A percentile compares a stretch with the other conserved stretches of the same genome.
phyloP scores from a whole-genome alignment of 2,329 filamentous ascomycete genomes.

The Passalora sequoiae region DNA sequence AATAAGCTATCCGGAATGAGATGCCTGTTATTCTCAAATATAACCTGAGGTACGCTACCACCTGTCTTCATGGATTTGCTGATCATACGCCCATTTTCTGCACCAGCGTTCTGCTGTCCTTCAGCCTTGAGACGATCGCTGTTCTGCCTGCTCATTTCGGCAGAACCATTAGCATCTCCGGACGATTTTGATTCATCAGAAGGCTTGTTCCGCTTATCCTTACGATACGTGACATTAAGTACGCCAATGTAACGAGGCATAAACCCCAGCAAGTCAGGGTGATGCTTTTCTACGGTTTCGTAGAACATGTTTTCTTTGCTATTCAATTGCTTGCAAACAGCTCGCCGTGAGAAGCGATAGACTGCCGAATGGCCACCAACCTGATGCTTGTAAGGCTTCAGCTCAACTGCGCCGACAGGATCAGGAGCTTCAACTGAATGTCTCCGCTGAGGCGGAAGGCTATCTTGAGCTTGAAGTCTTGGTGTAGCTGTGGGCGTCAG shows the following conservation, averaged over 20 bases:
- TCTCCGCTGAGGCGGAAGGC: slow-evolving; percentile 7
- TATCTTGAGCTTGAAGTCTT: slow-evolving; percentile 31
- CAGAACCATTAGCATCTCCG: slow-evolving; percentile 17
- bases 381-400: slow-evolving; percentile 96
- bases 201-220: slow-evolving; percentile 54
- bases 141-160: slow-evolving; percentile 26
- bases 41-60: slow-evolving; percentile 72
- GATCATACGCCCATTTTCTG: slow-evolving; percentile 46
- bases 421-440: slow-evolving; percentile 36
- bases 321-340: slow-evolving; percentile 96
- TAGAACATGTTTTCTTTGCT: slow-evolving; percentile 99
- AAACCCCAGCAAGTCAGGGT: slow-evolving; percentile 84
- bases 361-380: slow-evolving; percentile 95
- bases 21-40: slow-evolving; percentile 89
- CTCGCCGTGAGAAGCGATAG: slow-evolving; percentile 89
- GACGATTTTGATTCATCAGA: slow-evolving; percentile 31
- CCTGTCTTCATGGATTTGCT: slow-evolving; percentile 75
- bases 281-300: slow-evolving; percentile 85
- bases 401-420: slow-evolving; percentile 84
- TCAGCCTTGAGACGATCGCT: slow-evolving; percentile 11
- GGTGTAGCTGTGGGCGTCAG: slow-evolving; percentile 26
- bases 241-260: slow-evolving; percentile 96
- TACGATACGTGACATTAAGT: slow-evolving; percentile 90
- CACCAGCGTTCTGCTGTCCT: not conserved
- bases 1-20: slow-evolving; percentile 84